Conservation (phyloP, 176 grass and related monocot genomes). For the Saccharum officinarum region DNA sequence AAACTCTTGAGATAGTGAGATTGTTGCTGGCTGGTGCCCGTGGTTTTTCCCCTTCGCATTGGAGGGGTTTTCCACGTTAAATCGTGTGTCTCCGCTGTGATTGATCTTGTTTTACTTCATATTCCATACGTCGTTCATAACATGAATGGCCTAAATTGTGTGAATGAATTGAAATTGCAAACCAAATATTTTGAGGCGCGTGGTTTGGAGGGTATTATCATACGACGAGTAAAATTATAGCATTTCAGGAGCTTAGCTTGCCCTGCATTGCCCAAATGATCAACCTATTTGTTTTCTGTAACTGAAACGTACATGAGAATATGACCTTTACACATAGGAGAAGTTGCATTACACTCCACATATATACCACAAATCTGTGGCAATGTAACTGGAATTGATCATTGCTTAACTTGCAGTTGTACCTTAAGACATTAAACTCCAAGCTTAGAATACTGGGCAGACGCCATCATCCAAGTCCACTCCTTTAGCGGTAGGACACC, state of each 20-base stretch:
- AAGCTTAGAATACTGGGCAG: slow-evolving; percentile 56
- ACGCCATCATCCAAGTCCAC: slow-evolving; percentile 37
- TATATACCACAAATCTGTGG: slow-evolving; percentile 9
- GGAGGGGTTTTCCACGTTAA: no score
- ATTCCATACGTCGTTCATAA: no score
- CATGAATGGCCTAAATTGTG: background rate
- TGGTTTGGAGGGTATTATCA: background rate
- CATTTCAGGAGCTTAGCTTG: slow-evolving; percentile 21
- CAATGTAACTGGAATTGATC: background rate
- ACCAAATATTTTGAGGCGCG: background rate
- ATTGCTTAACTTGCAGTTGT: background rate
- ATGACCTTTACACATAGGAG: slow-evolving; percentile 22
- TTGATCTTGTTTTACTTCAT: no score
- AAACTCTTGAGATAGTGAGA: no score
- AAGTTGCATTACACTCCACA: background rate
- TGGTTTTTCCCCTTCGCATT: no score
- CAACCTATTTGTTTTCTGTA: no score
- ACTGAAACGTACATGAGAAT: background rate
- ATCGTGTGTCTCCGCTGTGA: no score
- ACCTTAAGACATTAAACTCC: background rate
- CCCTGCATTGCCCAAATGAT: slow-evolving; percentile 16
- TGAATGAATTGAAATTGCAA: background rate
- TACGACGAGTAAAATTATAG: background rate
- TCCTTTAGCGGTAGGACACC: slow-evolving; percentile 63
- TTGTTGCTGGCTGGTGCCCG: no score